phyloP scores from a whole-genome alignment of 768 basidiomycete genomes.

The Clathrus columnatus region DNA sequence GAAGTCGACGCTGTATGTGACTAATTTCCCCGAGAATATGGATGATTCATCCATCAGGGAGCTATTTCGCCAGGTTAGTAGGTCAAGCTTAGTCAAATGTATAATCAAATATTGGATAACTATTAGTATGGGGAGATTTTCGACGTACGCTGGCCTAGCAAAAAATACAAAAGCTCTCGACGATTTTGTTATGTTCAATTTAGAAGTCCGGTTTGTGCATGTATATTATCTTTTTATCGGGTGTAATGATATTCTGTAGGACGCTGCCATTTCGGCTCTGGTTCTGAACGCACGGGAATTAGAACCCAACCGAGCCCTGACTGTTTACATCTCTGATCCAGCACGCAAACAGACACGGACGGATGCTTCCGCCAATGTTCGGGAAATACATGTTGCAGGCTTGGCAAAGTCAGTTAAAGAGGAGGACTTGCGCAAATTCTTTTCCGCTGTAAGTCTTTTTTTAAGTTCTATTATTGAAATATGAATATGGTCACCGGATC shows the following conservation, averaged over 20 bases:
- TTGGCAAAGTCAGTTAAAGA: conserved; percentile 71
- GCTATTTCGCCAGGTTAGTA: conserved; percentile 66
- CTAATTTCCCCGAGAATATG: conserved; percentile 83
- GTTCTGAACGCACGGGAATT: conserved; percentile 71
- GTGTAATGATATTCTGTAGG: conserved; percentile 25
- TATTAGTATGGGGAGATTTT: conserved; percentile 83
- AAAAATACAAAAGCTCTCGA: conserved; percentile 85
- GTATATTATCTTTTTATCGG: not conserved
- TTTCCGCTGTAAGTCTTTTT: conserved; percentile 51
- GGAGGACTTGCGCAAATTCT: conserved; percentile 69
- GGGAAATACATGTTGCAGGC: conserved; percentile 84
- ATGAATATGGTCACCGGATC: conserved; percentile 5
- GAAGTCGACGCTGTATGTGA: conserved; percentile 91
- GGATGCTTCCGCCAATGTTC: conserved; percentile 75
- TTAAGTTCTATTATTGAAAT: not conserved
- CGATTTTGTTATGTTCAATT: conserved; percentile 95
- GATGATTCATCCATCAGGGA: conserved; percentile 72
- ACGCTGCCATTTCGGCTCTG: conserved; percentile 58
- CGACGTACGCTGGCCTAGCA: conserved; percentile 96
- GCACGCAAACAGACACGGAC: conserved; percentile 83
- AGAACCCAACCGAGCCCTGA: conserved; percentile 56
- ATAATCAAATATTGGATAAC: conserved; percentile 5
- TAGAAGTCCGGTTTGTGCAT: conserved; percentile 59
- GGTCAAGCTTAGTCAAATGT: not conserved
- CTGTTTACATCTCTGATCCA: conserved; percentile 85